Evolutionary conservation across 2,329 filamentous ascomycete species (phyloP).

Genomic region (Alternaria novae-zelandiae): DNA sequence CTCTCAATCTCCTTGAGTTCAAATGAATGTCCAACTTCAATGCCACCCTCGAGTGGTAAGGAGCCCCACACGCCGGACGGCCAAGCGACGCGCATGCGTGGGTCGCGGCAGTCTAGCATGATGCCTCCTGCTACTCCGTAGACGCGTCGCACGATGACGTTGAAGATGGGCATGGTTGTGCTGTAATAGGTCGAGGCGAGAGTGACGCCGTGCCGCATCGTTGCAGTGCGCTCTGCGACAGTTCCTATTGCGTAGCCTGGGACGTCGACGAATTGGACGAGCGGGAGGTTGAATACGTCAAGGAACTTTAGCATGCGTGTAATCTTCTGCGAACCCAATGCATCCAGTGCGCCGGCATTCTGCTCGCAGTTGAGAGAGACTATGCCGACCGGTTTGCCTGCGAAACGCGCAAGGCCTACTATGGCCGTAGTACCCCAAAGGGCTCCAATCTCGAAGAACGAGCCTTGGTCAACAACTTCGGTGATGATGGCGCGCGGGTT

Average conservation of each 20-base stretch:
- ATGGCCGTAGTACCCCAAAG: constrained; percentile 69
- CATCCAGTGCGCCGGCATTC: constrained; percentile 67
- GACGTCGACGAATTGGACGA: constrained; percentile 69
- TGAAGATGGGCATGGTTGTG: constrained; percentile 68
- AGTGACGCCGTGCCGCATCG: constrained; percentile 69
- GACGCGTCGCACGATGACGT: constrained; percentile 65
- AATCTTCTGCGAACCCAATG: constrained; percentile 66
- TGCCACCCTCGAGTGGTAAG: constrained; percentile 67
- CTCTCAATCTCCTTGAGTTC: constrained; percentile 64
- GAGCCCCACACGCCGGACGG: constrained; percentile 68
- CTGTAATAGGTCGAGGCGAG: constrained; percentile 67
- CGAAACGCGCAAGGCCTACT: constrained; percentile 64
- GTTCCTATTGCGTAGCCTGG: constrained; percentile 69
- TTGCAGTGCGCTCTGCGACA: constrained; percentile 66
- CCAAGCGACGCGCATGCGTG: constrained; percentile 67
- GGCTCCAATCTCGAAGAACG: constrained; percentile 69
- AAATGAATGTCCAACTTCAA: constrained; percentile 67
- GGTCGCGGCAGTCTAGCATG: constrained; percentile 68
- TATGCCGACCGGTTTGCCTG: constrained; percentile 64
- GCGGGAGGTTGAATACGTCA: constrained; percentile 69
- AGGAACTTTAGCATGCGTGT: constrained; percentile 67
- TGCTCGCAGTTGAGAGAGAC: constrained; percentile 66
- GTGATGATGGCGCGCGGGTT: constrained; percentile 64
- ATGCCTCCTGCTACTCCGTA: constrained; percentile 70
- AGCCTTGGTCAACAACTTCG: constrained; percentile 61